Percentiles rank a stretch among this genome's conserved stretches.
Evolutionary conservation across 2,329 filamentous ascomycete species (phyloP).

Genomic region (Aspergillus unguis): DNA sequence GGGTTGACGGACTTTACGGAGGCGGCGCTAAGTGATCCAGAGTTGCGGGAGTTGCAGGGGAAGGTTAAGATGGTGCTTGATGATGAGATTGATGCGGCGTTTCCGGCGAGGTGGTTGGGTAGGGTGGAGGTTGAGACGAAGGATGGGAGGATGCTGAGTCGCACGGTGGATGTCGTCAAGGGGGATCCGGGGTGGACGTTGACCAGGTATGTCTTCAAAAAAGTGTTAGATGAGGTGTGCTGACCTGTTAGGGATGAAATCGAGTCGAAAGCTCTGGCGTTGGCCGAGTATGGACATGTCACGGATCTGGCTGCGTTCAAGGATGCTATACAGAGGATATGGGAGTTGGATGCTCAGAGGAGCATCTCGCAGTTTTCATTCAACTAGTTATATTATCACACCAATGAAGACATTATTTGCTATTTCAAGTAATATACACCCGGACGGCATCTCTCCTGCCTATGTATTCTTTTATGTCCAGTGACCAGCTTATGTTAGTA

Average conservation of each 20-base stretch:
- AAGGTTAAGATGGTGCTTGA: slow-evolving; percentile 28
- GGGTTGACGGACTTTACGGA: slow-evolving; percentile 33
- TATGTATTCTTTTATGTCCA: no score
- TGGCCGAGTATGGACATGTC: not conserved
- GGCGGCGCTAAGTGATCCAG: slow-evolving; percentile 22
- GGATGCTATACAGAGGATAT: not conserved
- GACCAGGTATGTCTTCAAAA: slow-evolving; percentile 22
- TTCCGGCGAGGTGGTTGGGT: slow-evolving; percentile 29
- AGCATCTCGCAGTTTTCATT: not conserved
- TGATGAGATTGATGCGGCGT: slow-evolving; percentile 25
- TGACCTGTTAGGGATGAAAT: not conserved
- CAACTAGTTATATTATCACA: not conserved
- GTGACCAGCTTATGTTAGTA: no score
- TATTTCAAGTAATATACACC: no score
- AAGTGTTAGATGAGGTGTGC: not conserved
- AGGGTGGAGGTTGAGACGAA: slow-evolving; percentile 24
- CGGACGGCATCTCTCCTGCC: no score
- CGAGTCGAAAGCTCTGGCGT: not conserved
- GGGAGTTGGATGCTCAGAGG: not conserved
- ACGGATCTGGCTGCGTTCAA: not conserved
- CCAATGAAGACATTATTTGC: no score
- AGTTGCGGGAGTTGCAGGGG: slow-evolving; percentile 26
- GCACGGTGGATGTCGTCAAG: slow-evolving; percentile 25
- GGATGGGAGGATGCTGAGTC: slow-evolving; percentile 14
- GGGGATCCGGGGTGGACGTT: slow-evolving; percentile 28